Evolutionary conservation across 2,329 filamentous ascomycete genomes (phyloP).

Genomic region (Dothidotthia symphoricarpi): DNA sequence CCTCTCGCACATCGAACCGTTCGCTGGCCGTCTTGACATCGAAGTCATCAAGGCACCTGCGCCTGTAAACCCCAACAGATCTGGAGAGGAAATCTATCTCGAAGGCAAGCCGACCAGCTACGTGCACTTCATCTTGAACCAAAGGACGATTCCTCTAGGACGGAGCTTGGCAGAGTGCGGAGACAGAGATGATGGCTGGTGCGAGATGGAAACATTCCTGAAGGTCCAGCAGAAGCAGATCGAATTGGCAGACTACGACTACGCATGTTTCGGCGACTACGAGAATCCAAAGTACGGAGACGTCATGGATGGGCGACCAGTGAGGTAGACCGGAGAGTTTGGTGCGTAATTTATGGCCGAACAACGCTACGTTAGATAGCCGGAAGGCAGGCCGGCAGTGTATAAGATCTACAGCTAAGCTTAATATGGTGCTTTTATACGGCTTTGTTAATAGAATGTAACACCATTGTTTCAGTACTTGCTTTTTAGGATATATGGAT

Average conservation of each 20-base stretch:
- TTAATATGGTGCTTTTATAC: too few species aligned
- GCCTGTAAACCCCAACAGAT: constrained; percentile 49
- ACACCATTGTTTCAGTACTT: too few species aligned
- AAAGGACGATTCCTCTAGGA: constrained; percentile 69
- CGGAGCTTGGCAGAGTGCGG: constrained; percentile 65
- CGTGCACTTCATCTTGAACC: constrained; percentile 72
- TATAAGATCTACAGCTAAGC: too few species aligned
- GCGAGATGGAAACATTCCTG: constrained; percentile 68
- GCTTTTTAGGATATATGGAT: too few species aligned
- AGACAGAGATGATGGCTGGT: constrained; percentile 70
- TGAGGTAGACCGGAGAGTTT: constrained; percentile 5
- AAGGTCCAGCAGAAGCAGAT: constrained; percentile 60
- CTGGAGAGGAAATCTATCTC: constrained; percentile 46
- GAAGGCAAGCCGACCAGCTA: constrained; percentile 62
- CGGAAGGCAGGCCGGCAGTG: too few species aligned
- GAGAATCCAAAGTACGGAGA: constrained; percentile 49
- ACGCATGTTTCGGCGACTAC: constrained; percentile 64
- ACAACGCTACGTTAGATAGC: too few species aligned
- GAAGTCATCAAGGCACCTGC: constrained; percentile 68
- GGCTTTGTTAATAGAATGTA: too few species aligned
- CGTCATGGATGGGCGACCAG: constrained; percentile 52
- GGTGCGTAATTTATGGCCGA: too few species aligned
- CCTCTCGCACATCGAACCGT: constrained; percentile 67
- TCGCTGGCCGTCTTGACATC: constrained; percentile 70
- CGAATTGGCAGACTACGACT: constrained; percentile 60